Evolutionary conservation across 352 stramenopile genomes (phyloP).

Genomic region (Blastocystis sp.): DNA sequence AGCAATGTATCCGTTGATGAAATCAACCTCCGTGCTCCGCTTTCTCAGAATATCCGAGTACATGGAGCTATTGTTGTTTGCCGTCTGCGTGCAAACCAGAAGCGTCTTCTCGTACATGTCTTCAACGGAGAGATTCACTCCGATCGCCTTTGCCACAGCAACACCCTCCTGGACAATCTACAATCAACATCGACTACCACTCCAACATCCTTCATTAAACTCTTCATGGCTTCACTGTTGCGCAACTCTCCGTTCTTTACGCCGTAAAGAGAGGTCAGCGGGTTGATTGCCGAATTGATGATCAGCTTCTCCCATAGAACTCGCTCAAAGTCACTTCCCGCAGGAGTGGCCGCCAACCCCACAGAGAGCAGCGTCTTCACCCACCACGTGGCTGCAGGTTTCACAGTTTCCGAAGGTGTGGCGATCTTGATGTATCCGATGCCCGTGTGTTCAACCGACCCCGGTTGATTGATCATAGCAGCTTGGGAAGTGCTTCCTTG

Average conservation of each 20-base stretch:
- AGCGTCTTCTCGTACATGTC: constrained; percentile 27
- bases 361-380: constrained; percentile 9
- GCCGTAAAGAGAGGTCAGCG: not conserved
- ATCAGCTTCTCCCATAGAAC: constrained; percentile 50
- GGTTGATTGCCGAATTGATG: constrained; percentile 44
- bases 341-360: not conserved
- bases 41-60: constrained; percentile 34
- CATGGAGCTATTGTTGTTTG: constrained; percentile 42
- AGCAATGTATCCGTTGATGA: constrained; percentile 52
- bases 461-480: constrained; percentile 6
- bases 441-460: constrained; percentile 29
- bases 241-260: constrained; percentile 12
- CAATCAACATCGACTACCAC: not conserved
- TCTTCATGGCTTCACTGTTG: not conserved
- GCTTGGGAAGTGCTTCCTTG: constrained; percentile 50
- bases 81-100: not conserved
- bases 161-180: constrained; percentile 48
- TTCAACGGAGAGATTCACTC: not conserved
- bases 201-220: not conserved
- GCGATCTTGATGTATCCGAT: constrained; percentile 52
- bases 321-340: not conserved
- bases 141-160: not conserved
- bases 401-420: not conserved
- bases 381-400: constrained; percentile 11
- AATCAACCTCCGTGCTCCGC: constrained; percentile 25